Percentiles rank a stretch among this genome's conserved stretches.
These are phyloP conservation scores for Didymella segeticola DNA, from an alignment of 2,329 filamentous ascomycete species.

Conservation along the genomic window DNA sequence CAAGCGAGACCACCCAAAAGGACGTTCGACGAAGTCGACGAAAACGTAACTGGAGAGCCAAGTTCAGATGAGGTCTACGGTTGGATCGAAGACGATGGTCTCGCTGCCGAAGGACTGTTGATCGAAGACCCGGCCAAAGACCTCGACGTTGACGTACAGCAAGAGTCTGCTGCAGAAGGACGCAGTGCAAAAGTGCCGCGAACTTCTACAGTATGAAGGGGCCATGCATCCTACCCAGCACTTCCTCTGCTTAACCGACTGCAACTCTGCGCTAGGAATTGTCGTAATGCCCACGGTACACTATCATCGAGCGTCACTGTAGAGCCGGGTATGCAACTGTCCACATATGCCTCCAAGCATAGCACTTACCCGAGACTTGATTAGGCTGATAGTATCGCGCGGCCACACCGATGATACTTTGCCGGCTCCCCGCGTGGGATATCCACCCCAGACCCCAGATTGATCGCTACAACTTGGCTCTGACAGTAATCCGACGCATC, in stretches of 20 bases:
- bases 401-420: constrained; percentile 27
- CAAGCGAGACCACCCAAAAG: constrained; percentile 62
- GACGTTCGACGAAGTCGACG: constrained; percentile 61
- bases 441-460: constrained; percentile 20
- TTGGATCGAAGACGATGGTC: constrained; percentile 70
- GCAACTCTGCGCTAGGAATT: neutral
- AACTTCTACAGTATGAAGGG: constrained; percentile 28
- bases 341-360: neutral
- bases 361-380: constrained; percentile 18
- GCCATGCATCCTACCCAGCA: neutral
- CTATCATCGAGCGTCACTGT: neutral
- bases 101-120: constrained; percentile 50
- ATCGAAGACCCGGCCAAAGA: constrained; percentile 38
- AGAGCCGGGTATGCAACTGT: constrained; percentile 15
- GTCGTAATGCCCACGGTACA: neutral
- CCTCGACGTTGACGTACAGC: constrained; percentile 18
- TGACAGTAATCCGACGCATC: constrained; percentile 8
- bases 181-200: constrained; percentile 37
- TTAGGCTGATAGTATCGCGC: constrained; percentile 23
- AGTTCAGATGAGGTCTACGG: constrained; percentile 72
- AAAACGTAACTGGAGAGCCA: constrained; percentile 68
- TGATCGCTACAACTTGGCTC: constrained; percentile 21
- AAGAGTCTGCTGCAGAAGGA: constrained; percentile 29
- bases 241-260: constrained; percentile 5
- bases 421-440: constrained; percentile 27